Percentiles rank a stretch among this genome's conserved stretches.
phyloP scores from a whole-genome alignment of 2,329 filamentous ascomycete species.

The Exophiala alcalophila region DNA sequence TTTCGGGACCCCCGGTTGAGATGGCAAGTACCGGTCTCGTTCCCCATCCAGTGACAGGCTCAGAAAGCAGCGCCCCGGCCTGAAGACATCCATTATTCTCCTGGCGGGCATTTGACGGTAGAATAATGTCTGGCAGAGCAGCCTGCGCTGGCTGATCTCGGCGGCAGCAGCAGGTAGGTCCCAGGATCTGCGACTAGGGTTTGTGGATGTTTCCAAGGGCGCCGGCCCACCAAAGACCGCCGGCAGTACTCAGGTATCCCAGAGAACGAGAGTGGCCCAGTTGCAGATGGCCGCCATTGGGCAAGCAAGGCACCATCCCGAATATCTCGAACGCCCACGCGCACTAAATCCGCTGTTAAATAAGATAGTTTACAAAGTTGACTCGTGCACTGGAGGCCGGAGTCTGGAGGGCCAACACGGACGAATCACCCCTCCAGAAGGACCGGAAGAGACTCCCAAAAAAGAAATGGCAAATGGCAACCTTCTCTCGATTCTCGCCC shows the following conservation, averaged over 20 bases:
- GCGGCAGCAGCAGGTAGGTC: too few relatives aligned
- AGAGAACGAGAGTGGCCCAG: slow-evolving; percentile 1
- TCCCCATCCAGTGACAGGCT: neutral
- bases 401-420: too few relatives aligned
- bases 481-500: slow-evolving; percentile 8
- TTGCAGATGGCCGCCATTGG: slow-evolving; percentile 8
- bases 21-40: slow-evolving; percentile 5
- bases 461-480: slow-evolving; percentile 4
- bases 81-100: too few relatives aligned
- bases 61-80: too few relatives aligned
- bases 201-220: neutral
- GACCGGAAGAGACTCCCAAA: slow-evolving; percentile 1
- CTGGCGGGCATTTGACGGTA: too few relatives aligned
- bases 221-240: slow-evolving; percentile 3
- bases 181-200: slow-evolving; percentile 19
- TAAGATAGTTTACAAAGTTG: slow-evolving; percentile 2
- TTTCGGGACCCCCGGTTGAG: slow-evolving; percentile 14
- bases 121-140: slow-evolving; percentile 1
- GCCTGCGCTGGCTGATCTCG: slow-evolving; percentile 2
- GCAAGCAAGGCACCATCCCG: slow-evolving; percentile 4
- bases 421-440: slow-evolving; percentile 6
- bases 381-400: too few relatives aligned
- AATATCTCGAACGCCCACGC: slow-evolving; percentile 8
- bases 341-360: slow-evolving; percentile 13
- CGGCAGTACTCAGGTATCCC: slow-evolving; percentile 1